phyloP scores from a whole-genome alignment of 495 filamentous ascomycete genomes.

The Penicillium coffeae region DNA sequence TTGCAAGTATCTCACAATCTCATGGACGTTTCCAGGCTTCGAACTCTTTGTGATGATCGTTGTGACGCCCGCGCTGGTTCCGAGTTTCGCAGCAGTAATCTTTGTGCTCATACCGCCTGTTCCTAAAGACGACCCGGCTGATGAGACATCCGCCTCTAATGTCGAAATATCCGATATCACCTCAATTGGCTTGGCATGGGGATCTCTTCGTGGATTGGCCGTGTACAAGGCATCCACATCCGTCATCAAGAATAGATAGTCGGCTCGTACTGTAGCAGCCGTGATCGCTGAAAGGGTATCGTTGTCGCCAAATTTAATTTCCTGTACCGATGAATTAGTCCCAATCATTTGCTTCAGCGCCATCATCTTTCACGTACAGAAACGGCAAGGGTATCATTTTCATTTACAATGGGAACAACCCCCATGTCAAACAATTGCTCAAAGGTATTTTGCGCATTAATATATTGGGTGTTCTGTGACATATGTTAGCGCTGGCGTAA shows the following conservation, averaged over 20 bases:
- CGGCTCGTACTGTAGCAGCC: slow-evolving; percentile 93
- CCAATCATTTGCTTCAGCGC: no score
- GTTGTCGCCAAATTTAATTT: slow-evolving; percentile 99
- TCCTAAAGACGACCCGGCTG: slow-evolving; percentile 80
- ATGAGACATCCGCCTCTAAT: slow-evolving; percentile 87
- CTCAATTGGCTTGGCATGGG: slow-evolving; percentile 84
- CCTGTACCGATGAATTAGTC: slow-evolving; percentile 33
- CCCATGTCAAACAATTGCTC: slow-evolving; percentile 88
- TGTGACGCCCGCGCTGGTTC: slow-evolving; percentile 91
- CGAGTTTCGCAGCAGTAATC: slow-evolving; percentile 89
- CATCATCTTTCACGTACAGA: no score
- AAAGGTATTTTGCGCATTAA: slow-evolving; percentile 94
- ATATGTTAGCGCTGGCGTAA: slow-evolving; percentile 9
- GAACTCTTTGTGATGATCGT: slow-evolving; percentile 91
- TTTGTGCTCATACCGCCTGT: slow-evolving; percentile 99
- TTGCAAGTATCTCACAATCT: slow-evolving; percentile 82
- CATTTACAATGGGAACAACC: slow-evolving; percentile 96
- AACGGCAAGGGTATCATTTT: slow-evolving; percentile 95
- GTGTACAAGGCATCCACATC: slow-evolving; percentile 97
- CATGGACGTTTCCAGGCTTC: slow-evolving; percentile 84
- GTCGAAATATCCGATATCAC: slow-evolving; percentile 84
- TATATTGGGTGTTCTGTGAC: slow-evolving; percentile 78
- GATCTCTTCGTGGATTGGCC: slow-evolving; percentile 81
- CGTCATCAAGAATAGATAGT: slow-evolving; percentile 97
- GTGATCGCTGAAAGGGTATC: slow-evolving; percentile 96